phyloP scores from a whole-genome alignment of 2,329 filamentous ascomycete genomes.

The Aureobasidium sp. region DNA sequence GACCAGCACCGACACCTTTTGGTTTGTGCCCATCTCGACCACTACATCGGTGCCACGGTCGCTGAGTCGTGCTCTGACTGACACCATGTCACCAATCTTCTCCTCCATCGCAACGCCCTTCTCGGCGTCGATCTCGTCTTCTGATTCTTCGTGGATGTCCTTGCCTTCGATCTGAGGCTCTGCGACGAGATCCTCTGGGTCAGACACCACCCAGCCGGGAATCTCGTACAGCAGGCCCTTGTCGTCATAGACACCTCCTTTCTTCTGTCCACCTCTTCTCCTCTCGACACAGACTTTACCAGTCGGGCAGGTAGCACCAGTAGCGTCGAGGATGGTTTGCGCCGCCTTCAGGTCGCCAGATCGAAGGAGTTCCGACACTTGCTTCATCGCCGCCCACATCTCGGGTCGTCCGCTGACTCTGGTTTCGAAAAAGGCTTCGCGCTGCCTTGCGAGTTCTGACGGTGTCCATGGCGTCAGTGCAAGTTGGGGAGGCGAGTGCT shows the following conservation, averaged over 20 bases:
- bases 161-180: constrained; percentile 20
- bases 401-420: constrained; percentile 68
- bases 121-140: constrained; percentile 17
- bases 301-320: constrained; percentile 45
- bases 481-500: constrained; percentile 12
- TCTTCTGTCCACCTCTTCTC: constrained; percentile 16
- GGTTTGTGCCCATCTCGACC: constrained; percentile 26
- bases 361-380: constrained; percentile 61
- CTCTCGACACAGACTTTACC: constrained; percentile 23
- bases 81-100: constrained; percentile 22
- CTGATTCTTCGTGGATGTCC: constrained; percentile 18
- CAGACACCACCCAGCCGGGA: constrained; percentile 36
- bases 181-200: constrained; percentile 33
- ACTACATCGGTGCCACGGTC: constrained; percentile 29
- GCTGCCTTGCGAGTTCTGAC: constrained; percentile 57
- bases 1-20: constrained; percentile 56
- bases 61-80: constrained; percentile 30
- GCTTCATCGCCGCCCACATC: constrained; percentile 68
- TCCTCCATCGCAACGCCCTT: constrained; percentile 27
- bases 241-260: constrained; percentile 36
- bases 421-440: constrained; percentile 83
- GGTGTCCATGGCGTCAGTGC: constrained; percentile 55
- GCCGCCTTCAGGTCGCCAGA: constrained; percentile 43
- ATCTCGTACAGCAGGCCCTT: constrained; percentile 35
- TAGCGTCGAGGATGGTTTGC: constrained; percentile 71